Evolutionary conservation across 306 rosid species (phyloP).

Genomic region (Vigna trinervia): DNA sequence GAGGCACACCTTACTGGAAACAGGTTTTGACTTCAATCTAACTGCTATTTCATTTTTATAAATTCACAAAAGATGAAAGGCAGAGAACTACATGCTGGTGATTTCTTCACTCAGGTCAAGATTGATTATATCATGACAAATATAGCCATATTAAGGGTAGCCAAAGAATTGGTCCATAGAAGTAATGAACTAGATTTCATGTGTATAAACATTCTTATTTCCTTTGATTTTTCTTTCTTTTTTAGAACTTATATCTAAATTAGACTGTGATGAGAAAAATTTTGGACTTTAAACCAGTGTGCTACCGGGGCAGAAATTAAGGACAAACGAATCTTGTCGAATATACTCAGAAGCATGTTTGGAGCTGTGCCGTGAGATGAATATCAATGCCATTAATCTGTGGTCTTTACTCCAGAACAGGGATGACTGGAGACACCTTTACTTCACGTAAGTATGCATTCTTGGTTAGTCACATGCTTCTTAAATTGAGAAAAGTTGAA

Average conservation of each 20-base stretch:
- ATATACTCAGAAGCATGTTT: slow-evolving; percentile 79
- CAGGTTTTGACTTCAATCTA: slow-evolving; percentile 45
- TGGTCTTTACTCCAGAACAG: slow-evolving; percentile 68
- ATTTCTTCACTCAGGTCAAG: not conserved
- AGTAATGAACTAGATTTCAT: not conserved
- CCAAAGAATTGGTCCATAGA: not conserved
- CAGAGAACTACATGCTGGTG: not conserved
- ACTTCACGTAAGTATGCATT: slow-evolving; percentile 67
- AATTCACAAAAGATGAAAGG: slow-evolving; percentile 7
- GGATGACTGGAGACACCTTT: slow-evolving; percentile 64
- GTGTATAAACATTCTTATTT: not conserved
- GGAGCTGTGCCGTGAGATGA: slow-evolving; percentile 64
- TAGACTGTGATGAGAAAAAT: slow-evolving; percentile 8
- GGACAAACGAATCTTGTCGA: slow-evolving; percentile 63
- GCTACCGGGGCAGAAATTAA: not conserved
- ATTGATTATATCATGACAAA: not conserved
- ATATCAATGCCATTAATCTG: slow-evolving; percentile 66
- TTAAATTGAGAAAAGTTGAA: not conserved
- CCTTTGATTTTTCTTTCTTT: not conserved
- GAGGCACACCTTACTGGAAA: slow-evolving; percentile 54
- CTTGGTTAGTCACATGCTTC: not conserved
- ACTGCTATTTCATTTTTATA: not conserved
- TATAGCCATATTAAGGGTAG: not conserved
- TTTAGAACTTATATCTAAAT: not conserved
- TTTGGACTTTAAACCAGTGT: slow-evolving; percentile 31